Percentiles rank a stretch among this genome's conserved stretches.
phyloP scores from a whole-genome alignment of 2,329 filamentous ascomycete species.

The Colletotrichum chlorophyti region DNA sequence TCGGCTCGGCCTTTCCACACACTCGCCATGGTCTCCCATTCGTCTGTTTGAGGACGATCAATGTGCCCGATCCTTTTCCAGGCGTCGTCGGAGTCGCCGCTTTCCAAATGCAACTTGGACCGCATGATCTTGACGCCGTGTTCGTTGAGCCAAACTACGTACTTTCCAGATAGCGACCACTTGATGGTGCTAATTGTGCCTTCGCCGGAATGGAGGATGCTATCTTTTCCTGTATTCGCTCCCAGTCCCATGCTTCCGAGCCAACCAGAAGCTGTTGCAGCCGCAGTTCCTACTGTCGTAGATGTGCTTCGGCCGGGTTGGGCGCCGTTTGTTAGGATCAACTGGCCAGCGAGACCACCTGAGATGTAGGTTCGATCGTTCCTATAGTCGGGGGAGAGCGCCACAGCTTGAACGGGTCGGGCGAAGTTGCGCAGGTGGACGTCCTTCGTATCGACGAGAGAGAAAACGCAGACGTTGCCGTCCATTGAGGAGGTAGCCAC shows the following conservation, averaged over 20 bases:
- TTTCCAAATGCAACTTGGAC: conserved; percentile 81
- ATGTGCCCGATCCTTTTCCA: conserved; percentile 97
- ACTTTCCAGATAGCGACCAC: conserved; percentile 93
- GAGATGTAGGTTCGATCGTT: conserved; percentile 89
- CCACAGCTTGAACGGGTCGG: conserved; percentile 88
- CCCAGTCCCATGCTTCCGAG: conserved; percentile 86
- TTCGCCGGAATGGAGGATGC: conserved; percentile 88
- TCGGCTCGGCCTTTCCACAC: conserved; percentile 93
- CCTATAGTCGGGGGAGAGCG: conserved; percentile 94
- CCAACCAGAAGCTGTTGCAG: conserved; percentile 88
- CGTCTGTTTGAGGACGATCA: conserved; percentile 82
- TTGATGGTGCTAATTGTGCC: conserved; percentile 90
- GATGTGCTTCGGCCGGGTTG: conserved; percentile 83
- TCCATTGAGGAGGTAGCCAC: conserved; percentile 95
- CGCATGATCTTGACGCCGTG: conserved; percentile 98
- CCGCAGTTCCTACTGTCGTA: conserved; percentile 83
- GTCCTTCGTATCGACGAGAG: conserved; percentile 85
- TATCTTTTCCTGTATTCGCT: conserved; percentile 81
- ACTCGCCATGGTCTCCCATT: conserved; percentile 95
- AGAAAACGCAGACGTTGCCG: conserved; percentile 92
- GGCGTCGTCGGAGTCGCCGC: conserved; percentile 77
- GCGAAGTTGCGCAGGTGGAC: conserved; percentile 93
- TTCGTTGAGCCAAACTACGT: conserved; percentile 95
- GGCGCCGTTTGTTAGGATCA: conserved; percentile 86
- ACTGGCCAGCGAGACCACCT: conserved; percentile 84